Base-by-base conservation (phyloP, 768 basidiomycete species). In the Rhizopogon salebrosus region DNA sequence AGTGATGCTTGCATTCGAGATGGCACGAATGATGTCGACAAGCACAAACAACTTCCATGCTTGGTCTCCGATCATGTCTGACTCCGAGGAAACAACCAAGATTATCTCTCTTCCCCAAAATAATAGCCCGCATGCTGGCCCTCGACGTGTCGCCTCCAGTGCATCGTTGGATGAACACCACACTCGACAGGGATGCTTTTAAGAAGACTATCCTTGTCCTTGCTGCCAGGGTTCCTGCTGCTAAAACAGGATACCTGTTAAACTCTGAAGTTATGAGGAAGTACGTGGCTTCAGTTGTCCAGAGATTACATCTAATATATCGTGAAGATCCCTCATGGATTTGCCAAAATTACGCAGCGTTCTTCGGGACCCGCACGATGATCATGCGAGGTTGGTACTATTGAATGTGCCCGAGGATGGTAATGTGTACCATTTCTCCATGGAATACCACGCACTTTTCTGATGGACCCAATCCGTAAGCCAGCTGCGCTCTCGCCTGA, bases 261-360 rank as follows among this genome's bases (percentile, higher is more conserved):
- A 86, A 77, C 57, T 75, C 84, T 13, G 71, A 74, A 37, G 69
- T 69, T n/a, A 67, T 90, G 70, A 80, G 73, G 70, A 76, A 74
- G 91, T 90, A 56, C 29, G 75, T 72, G 26, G 16, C 24, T 22
- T 20, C 27, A 40, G 20, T 29, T 49, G 27, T 57, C 18, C 18
- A 24, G 18, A n/a, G 2, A 51, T 51, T 41, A 49, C 38, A 54
- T 63, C 36, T 58, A 53, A 39, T n/a, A 43, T 55, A 45, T 40
- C 51, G 45, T 54, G n/a, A 54, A 89, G 89, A 41, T 71, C 68
- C 26, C 60, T 92, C 46, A 71, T 92, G 62, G 79, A 87, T 70
- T 62, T 90, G 11, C 87, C 86, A n/a, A 85, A 78, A 70, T 64
- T 85, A 18, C 80, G 77, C 52, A 82, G 70, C 22, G 83, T 92